Base-by-base conservation (phyloP, 176 grass and related monocot species). In the Panicum miliaceum region DNA sequence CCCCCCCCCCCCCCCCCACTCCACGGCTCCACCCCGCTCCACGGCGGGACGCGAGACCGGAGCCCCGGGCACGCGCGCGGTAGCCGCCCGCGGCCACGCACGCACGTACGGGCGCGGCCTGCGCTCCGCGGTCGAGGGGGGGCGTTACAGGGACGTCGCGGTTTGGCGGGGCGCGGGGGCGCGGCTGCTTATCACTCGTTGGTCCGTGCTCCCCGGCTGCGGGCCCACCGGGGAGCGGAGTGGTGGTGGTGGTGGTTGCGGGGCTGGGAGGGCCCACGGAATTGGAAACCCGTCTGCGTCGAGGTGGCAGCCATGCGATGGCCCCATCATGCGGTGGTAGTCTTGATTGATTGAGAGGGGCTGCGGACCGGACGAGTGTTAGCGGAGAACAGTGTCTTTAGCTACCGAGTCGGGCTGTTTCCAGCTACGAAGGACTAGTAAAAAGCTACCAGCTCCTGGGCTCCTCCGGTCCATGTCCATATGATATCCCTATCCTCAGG, bases 111-210 rank as follows among this genome's bases (percentile, higher is more conserved):
- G 60, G 6, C 26, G 16, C 29, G 12, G 2, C 40, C 40, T n/a
- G n/a, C n/a, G n/a, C 38, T 40, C 38, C 2, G 38, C 7, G 38
- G 38, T 6, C 38, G 38, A 4, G 38, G 38, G 12, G 43, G 8
- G 45, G 37, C 79, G 88, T 86, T 82, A 85, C 1, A 36, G 6
- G 52, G 71, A 6, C 54, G 37, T 67, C 74, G 48, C 25, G 3
- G 26, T 13, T 57, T 47, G 57, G 64, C 9, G 1, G 3, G 23
- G 25, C 4, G 0, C 40, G 16, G 43, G 74, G 46, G 46, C 38
- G 38, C 10, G 22, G 8, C 9, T 3, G 83, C 83, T 71, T 82
- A 90, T 86, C 88, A 50, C 77, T 52, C 50, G 50, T 52, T 42
- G 9, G 12, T 1, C 29, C 29, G 29, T 47, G 2, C 46, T 13